Percentiles rank a stretch among this genome's conserved stretches.
Conservation (phyloP, 2,329 filamentous ascomycete species). For the Scytalidium lignicola region DNA sequence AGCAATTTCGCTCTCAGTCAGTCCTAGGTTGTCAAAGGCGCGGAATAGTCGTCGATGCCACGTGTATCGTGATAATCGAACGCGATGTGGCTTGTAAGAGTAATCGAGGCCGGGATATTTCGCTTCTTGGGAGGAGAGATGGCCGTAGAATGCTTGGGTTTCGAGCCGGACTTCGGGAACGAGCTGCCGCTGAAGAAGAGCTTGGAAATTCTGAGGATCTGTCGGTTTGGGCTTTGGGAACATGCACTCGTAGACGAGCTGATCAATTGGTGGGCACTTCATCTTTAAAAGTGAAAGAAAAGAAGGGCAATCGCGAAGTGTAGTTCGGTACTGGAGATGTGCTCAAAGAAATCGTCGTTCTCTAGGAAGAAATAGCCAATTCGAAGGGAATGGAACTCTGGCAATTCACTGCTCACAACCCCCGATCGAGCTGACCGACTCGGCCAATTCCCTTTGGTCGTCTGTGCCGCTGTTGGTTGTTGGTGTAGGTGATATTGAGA, state of each 20-base stretch:
- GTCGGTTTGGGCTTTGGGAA: slow-evolving; percentile 62
- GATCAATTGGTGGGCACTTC: slow-evolving; percentile 66
- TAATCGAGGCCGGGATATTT: slow-evolving; percentile 82
- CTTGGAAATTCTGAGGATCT: slow-evolving; percentile 68
- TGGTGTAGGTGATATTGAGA: background rate
- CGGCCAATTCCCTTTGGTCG: background rate
- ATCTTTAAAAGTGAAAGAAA: slow-evolving; percentile 38
- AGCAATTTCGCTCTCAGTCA: slow-evolving; percentile 67
- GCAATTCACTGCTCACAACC: background rate
- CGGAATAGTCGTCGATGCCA: slow-evolving; percentile 74
- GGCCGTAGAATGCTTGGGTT: slow-evolving; percentile 68
- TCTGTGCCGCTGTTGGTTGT: background rate
- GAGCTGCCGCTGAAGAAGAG: slow-evolving; percentile 64
- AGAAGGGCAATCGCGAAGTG: background rate
- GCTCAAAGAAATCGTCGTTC: background rate
- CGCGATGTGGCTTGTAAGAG: slow-evolving; percentile 64
- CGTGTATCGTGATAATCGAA: slow-evolving; percentile 70
- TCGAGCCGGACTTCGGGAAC: slow-evolving; percentile 73
- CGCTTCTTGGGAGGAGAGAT: slow-evolving; percentile 72
- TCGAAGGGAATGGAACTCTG: background rate
- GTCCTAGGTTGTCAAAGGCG: slow-evolving; percentile 64
- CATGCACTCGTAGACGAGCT: slow-evolving; percentile 69
- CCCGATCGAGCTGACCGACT: background rate
- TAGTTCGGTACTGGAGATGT: background rate
- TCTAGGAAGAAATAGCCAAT: background rate